phyloP scores from a whole-genome alignment of 371 early-diverging fungal genomes.

The Mortierella sp. region DNA sequence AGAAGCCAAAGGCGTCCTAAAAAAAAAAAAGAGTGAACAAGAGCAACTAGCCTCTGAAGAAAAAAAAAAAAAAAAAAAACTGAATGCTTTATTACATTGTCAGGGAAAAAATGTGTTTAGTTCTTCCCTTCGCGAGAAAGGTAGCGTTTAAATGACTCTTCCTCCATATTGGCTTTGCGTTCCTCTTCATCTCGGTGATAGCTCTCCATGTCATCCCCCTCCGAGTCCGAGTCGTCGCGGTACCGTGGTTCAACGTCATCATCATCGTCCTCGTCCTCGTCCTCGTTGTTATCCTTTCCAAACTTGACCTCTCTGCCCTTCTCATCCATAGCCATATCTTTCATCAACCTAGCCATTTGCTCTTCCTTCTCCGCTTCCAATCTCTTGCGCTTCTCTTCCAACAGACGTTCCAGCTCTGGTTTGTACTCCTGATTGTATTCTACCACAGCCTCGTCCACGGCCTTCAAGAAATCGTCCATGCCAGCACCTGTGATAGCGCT shows the following conservation, averaged over 20 bases:
- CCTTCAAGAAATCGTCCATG: conserved; percentile 91
- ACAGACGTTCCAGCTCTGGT: conserved; percentile 36
- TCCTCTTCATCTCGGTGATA: conserved; percentile 10
- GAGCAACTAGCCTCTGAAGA: not conserved
- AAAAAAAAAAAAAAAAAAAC: conserved; percentile 5
- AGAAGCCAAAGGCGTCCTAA: no score
- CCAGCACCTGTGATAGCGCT: conserved; percentile 97
- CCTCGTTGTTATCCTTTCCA: conserved; percentile 45
- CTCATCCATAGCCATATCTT: conserved; percentile 34
- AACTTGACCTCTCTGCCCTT: conserved; percentile 25
- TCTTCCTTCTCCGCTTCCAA: conserved; percentile 48
- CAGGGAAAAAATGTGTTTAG: conserved; percentile 1
- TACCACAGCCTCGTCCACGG: conserved; percentile 82
- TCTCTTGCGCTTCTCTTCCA: conserved; percentile 38
- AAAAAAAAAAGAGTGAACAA: not conserved
- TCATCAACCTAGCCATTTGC: conserved; percentile 40
- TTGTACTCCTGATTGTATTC: conserved; percentile 77
- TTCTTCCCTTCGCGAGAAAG: conserved; percentile 12
- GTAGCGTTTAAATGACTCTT: conserved; percentile 14
- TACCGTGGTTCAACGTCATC: conserved; percentile 43
- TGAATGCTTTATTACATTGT: not conserved
- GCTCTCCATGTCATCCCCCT: conserved; percentile 15
- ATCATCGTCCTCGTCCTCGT: conserved; percentile 55
- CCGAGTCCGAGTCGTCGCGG: conserved; percentile 13
- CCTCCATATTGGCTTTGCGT: conserved; percentile 13